phyloP scores from a whole-genome alignment of 2,329 filamentous ascomycete genomes.

The Ceratocystis harringtonii region DNA sequence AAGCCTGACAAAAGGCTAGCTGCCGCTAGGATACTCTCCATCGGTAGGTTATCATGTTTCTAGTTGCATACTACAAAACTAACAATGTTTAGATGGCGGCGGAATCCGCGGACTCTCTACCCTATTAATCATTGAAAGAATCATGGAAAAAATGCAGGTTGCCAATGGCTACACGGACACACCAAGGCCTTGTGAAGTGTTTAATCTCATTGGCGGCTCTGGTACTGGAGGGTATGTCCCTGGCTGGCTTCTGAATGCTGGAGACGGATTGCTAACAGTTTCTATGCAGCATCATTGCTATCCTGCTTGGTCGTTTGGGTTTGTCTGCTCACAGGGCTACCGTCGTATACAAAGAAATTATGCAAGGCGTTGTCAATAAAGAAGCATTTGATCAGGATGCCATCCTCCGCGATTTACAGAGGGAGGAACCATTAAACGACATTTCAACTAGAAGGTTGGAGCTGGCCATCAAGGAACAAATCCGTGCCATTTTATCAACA shows the following conservation, averaged over 20 bases:
- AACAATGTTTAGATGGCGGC: constrained; percentile 18
- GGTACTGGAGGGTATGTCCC: constrained; percentile 21
- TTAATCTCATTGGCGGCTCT: constrained; percentile 23
- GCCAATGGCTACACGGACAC: constrained; percentile 15
- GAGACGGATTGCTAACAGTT: not conserved
- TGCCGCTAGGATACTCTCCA: too few relatives aligned
- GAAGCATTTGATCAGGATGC: not conserved
- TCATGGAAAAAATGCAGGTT: constrained; percentile 20
- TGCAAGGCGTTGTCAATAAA: not conserved
- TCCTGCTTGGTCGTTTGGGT: not conserved
- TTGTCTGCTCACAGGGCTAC: not conserved
- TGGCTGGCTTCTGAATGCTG: not conserved
- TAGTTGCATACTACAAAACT: too few relatives aligned
- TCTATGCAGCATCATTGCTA: not conserved
- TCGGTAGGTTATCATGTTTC: too few relatives aligned
- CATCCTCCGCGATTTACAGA: too few relatives aligned
- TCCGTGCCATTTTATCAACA: not conserved
- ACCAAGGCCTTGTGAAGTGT: constrained; percentile 21
- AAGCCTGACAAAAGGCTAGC: too few relatives aligned
- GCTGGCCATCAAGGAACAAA: not conserved
- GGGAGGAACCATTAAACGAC: not conserved
- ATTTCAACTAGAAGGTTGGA: not conserved
- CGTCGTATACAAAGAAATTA: not conserved
- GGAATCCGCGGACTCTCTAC: constrained; percentile 22
- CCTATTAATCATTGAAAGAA: constrained; percentile 21